phyloP scores from a whole-genome alignment of 2,329 filamentous ascomycete species.

The Coniochaeta sp. region DNA sequence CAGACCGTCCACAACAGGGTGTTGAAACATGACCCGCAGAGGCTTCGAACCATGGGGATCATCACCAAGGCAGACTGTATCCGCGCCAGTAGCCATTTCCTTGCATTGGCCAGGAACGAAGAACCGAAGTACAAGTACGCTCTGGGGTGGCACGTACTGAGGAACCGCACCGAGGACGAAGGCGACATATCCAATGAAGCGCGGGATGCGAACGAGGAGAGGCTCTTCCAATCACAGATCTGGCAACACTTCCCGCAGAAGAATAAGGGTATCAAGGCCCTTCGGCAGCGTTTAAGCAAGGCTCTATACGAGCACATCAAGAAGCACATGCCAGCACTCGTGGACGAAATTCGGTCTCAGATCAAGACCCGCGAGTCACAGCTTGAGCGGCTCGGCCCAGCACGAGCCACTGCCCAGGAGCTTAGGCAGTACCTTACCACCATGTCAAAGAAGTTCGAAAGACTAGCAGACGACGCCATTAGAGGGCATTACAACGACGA shows the following conservation, averaged over 20 bases:
- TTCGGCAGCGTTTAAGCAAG: background rate
- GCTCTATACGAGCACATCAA: background rate
- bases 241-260: background rate
- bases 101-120: background rate
- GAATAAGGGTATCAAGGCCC: background rate
- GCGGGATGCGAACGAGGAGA: background rate
- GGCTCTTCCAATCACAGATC: background rate
- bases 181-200: background rate
- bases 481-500: background rate
- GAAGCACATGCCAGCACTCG: background rate
- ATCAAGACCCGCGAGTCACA: too few relatives aligned
- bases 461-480: background rate
- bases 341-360: background rate
- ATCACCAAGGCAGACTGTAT: constrained; percentile 38
- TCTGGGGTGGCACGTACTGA: background rate
- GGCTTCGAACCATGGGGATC: constrained; percentile 41
- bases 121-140: background rate
- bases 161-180: background rate
- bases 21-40: constrained; percentile 22
- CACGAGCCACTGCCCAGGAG: background rate
- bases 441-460: background rate
- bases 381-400: background rate
- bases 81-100: background rate
- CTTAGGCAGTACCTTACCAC: background rate
- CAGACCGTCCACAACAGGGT: constrained; percentile 47